Evolutionary conservation across 305 asterid species (phyloP), one percentile per base, ranked within the genome.

Genomic region (Fraxinus greggii): DNA sequence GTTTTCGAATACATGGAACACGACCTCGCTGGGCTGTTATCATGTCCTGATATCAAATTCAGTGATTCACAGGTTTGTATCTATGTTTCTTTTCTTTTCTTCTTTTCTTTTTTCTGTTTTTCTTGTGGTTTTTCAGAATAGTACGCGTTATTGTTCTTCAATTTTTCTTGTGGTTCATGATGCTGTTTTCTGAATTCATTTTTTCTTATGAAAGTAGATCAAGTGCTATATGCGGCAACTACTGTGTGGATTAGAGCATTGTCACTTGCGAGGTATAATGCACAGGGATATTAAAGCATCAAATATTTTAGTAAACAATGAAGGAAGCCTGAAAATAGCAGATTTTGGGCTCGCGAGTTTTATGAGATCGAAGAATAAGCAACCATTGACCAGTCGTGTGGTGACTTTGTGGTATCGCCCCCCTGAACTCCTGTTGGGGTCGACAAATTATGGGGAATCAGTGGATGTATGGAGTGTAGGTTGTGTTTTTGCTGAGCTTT

Each of bases 1-100:
- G 99, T 95, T 56, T 95, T 95, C 78, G 97, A 92, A 73, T 95
- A 93, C 88, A 95, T 95, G 99, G 99, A 95, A 82, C 99, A 95
- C 35, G 99, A 95, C 87, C 97, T 95, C 0, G 85, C 97, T 0
- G 99, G 99, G 1, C 87, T 95, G 9, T 69, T 93, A 65, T 90
- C 98, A 3, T 91, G 92, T 56, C 99, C 98, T 4, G 89, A 89
- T 35, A 85, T 91, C 87, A 89, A 86, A 87, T 95, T 95, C 88
- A 92, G 89, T 0, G 98, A 92, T 51, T 90, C 99, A 3, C 98
- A 95, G 98, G 98, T 95, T 35, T 7, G 85, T 67, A 9, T 65
- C 7, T 21, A 7, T 23, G 38, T 31, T 76, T 17, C 6, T 7
- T 36, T 65, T 21, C 9, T 12, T 42, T 45, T 45, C 6, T 36